A percentile compares a stretch with the other conserved stretches of the same genome.
These are phyloP conservation scores for Neurospora intermedia DNA, from an alignment of 495 filamentous ascomycete species.

Conservation along the genomic window DNA sequence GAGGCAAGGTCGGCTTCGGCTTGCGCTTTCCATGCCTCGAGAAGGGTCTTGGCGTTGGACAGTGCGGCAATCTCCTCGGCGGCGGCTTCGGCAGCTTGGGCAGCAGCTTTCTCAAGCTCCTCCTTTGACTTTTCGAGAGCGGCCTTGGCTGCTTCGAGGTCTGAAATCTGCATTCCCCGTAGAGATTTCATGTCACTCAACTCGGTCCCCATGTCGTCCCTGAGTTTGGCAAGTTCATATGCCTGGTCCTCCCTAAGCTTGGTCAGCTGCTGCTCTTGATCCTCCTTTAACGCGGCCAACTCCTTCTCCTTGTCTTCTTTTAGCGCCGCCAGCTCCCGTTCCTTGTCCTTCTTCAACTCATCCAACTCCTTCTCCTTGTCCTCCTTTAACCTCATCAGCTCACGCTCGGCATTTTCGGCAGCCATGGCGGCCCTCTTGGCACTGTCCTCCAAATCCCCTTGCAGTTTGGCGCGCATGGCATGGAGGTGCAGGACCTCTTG, in stretches of 20 bases:
- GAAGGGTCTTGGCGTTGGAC: constrained; percentile 10
- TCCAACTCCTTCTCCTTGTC: constrained; percentile 3
- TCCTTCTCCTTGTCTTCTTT: constrained; percentile 4
- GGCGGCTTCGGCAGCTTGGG: constrained; percentile 16
- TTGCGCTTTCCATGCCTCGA: constrained; percentile 17
- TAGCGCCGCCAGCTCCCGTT: not conserved
- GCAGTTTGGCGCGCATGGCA: constrained; percentile 13
- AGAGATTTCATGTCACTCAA: not conserved
- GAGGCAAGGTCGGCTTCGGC: constrained; percentile 18
- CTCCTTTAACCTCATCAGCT: constrained; percentile 4
- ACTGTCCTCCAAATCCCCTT: constrained; percentile 19
- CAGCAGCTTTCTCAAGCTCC: constrained; percentile 15
- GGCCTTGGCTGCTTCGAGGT: constrained; percentile 14
- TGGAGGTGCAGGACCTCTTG: constrained; percentile 21
- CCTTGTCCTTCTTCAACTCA: constrained; percentile 2
- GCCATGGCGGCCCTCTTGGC: constrained; percentile 8
- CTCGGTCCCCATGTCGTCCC: constrained; percentile 2
- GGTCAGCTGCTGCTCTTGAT: not conserved
- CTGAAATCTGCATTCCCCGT: constrained; percentile 5
- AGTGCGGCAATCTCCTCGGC: constrained; percentile 18
- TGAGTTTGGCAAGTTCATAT: constrained; percentile 5
- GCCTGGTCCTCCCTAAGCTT: not conserved
- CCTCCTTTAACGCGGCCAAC: not conserved
- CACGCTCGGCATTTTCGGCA: constrained; percentile 8
- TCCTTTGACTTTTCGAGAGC: constrained; percentile 19